Evolutionary conservation across 2,329 filamentous ascomycete species (phyloP).

Genomic region (Helicocarpus griseus): DNA sequence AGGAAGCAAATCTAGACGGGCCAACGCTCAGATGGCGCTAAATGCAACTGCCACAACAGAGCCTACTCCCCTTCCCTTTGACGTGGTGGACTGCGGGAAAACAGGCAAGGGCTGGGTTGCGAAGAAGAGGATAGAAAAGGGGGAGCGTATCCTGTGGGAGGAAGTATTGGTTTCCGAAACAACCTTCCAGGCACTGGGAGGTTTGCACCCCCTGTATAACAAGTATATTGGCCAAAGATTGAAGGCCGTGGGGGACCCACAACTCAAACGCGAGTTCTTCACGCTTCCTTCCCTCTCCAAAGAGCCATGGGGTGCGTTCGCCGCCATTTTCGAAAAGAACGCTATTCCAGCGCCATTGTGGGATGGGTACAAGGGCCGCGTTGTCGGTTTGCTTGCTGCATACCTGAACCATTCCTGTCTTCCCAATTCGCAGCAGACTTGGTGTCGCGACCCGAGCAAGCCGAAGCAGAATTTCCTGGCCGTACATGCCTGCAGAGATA

Average conservation of each 20-base stretch:
- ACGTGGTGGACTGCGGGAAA: background rate
- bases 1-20: background rate
- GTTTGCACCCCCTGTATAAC: conserved; percentile 4
- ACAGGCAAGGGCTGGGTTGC: conserved; percentile 6
- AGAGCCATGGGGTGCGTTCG: conserved; percentile 4
- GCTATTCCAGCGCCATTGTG: conserved; percentile 3
- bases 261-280: conserved; percentile 6
- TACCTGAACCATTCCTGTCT: conserved; percentile 20
- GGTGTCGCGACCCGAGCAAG: conserved; percentile 3
- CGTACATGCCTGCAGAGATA: conserved; percentile 13
- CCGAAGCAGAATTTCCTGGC: conserved; percentile 1
- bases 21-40: background rate
- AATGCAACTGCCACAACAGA: background rate
- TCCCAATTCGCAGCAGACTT: conserved; percentile 15
- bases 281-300: background rate
- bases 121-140: background rate
- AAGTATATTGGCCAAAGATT: conserved; percentile 4
- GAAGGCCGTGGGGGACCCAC: background rate
- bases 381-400: background rate
- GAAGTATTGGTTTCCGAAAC: conserved; percentile 4
- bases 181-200: background rate
- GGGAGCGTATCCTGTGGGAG: conserved; percentile 7
- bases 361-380: background rate
- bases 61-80: background rate
- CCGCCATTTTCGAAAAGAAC: conserved; percentile 6